These are phyloP conservation scores for Gossypium thurberi DNA, from an alignment of 345 rosid genomes.

Conservation along the genomic window DNA sequence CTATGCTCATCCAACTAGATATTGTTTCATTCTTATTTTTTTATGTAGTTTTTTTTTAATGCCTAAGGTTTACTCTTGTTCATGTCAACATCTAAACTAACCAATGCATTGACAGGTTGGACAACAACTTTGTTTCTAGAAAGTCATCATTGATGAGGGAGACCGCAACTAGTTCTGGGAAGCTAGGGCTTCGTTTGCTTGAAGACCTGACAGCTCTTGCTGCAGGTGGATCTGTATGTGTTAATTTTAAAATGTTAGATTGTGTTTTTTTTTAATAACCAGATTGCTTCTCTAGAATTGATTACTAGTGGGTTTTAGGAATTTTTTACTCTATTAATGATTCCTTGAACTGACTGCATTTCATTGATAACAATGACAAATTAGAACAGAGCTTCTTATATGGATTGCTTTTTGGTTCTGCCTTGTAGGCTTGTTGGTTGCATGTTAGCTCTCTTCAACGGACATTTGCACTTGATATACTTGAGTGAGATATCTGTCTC, in stretches of 20 bases:
- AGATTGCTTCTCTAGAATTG: constrained; percentile 8
- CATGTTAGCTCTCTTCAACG: constrained; percentile 72
- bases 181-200: constrained; percentile 86
- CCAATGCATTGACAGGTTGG: constrained; percentile 45
- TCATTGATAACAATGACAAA: constrained; percentile 7
- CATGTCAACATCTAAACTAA: constrained; percentile 8
- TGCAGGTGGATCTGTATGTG: constrained; percentile 99
- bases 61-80: not conserved
- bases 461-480: constrained; percentile 81
- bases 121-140: constrained; percentile 43
- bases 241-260: constrained; percentile 39
- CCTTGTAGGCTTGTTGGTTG: constrained; percentile 77
- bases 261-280: constrained; percentile 4
- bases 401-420: constrained; percentile 17
- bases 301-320: not conserved
- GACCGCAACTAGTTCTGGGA: constrained; percentile 55
- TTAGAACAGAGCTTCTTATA: not conserved
- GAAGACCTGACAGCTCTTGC: constrained; percentile 99
- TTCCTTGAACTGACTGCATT: constrained; percentile 3
- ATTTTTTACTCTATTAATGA: not conserved
- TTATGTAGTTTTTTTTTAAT: too few species aligned
- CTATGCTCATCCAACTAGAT: constrained; percentile 1
- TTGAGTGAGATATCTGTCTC: constrained; percentile 63
- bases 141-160: constrained; percentile 42
- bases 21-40: not conserved